A percentile compares a stretch with the other conserved stretches of the same genome.
Conservation (phyloP, 306 rosid species). For the Glycine soja region DNA sequence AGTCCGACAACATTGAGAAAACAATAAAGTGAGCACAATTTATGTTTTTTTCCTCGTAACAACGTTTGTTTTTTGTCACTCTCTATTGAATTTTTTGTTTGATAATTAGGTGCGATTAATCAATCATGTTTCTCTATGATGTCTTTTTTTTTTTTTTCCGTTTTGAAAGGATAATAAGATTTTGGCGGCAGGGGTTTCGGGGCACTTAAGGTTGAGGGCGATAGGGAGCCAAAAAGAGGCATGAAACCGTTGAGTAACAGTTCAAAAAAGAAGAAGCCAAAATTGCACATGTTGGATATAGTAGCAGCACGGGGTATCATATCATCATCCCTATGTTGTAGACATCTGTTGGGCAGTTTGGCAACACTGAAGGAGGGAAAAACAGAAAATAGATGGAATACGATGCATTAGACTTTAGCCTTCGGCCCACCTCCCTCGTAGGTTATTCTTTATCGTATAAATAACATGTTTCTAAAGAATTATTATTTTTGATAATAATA, state of each 20-base stretch:
- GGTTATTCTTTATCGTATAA: too few relatives aligned
- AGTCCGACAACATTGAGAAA: not conserved
- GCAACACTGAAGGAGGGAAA: not conserved
- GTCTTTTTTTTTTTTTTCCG: slow-evolving; percentile 38
- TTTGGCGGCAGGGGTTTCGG: slow-evolving; percentile 84
- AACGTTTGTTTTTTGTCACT: not conserved
- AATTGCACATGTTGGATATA: not conserved
- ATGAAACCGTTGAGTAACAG: slow-evolving; percentile 49
- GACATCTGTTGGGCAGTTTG: not conserved
- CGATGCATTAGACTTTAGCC: too few relatives aligned
- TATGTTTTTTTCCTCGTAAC: too few relatives aligned
- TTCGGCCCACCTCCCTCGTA: too few relatives aligned
- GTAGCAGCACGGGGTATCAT: not conserved
- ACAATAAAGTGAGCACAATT: not conserved
- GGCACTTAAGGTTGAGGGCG: slow-evolving; percentile 50
- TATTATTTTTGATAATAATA: too few relatives aligned
- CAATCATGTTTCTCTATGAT: slow-evolving; percentile 3
- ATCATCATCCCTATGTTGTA: not conserved
- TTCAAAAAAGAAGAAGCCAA: slow-evolving; percentile 1
- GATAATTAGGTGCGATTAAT: slow-evolving; percentile 10
- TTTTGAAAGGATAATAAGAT: slow-evolving; percentile 65
- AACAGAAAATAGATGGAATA: not conserved
- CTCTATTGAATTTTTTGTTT: slow-evolving; percentile 7
- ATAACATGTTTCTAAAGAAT: too few relatives aligned
- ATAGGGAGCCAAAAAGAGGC: slow-evolving; percentile 34